These are phyloP conservation scores for Fraxinus xanthoxyloides DNA, from an alignment of 305 asterid genomes.

Conservation along the genomic window DNA sequence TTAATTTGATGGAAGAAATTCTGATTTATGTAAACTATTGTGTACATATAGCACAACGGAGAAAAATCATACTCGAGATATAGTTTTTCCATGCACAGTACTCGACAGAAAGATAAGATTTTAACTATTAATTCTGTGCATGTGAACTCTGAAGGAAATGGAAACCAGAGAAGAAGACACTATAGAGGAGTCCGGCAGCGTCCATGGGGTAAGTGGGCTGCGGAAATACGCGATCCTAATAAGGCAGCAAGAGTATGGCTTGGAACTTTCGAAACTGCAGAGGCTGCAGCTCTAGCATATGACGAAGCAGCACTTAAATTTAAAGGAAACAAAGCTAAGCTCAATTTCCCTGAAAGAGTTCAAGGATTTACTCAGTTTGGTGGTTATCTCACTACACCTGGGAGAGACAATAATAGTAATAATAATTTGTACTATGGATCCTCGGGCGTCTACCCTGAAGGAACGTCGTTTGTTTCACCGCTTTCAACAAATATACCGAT, in stretches of 20 bases:
- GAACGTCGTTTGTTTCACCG: neutral
- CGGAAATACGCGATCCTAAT: slow-evolving; percentile 79
- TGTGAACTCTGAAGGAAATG: slow-evolving; percentile 20
- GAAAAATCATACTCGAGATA: neutral
- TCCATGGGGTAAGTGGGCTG: slow-evolving; percentile 94
- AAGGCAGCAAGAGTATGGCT: slow-evolving; percentile 94
- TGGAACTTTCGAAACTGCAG: slow-evolving; percentile 76
- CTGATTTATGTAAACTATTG: too few relatives aligned
- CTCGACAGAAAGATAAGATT: neutral
- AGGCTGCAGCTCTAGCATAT: slow-evolving; percentile 81
- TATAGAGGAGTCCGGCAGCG: slow-evolving; percentile 86
- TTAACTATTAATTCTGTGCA: neutral
- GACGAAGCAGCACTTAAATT: slow-evolving; percentile 80
- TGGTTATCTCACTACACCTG: slow-evolving; percentile 28
- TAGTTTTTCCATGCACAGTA: neutral
- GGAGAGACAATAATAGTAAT: slow-evolving; percentile 22
- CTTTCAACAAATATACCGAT: neutral
- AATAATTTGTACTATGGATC: slow-evolving; percentile 19
- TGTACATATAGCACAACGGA: too few relatives aligned
- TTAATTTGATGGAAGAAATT: too few relatives aligned
- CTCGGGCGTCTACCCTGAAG: slow-evolving; percentile 5
- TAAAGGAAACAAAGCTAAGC: slow-evolving; percentile 87
- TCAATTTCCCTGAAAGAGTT: slow-evolving; percentile 83
- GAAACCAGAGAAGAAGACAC: slow-evolving; percentile 48
- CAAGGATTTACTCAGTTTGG: slow-evolving; percentile 40